Evolutionary conservation across 2,329 filamentous ascomycete genomes (phyloP), one percentile per base, ranked within the genome.

Genomic region (Dothideomycetidae sp.): DNA sequence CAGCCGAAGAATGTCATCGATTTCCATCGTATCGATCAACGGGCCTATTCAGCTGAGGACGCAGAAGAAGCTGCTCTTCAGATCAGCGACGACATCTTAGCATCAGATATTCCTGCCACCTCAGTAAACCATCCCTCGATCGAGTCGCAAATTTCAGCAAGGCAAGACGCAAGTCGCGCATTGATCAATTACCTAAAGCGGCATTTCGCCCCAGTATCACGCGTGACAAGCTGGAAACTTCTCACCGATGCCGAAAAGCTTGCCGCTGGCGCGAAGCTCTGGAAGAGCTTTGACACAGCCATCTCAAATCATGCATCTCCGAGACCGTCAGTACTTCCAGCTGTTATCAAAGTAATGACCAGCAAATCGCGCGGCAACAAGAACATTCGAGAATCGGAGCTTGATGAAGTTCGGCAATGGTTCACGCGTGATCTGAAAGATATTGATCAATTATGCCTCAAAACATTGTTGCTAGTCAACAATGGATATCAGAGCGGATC

Each of bases 171-270:
- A 16, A 62, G 96, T 30, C 71, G 77, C 44, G 77, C 81, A 39
- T 68, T 98, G 36, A 81, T 83, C 37, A 62, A 66, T 2, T 75
- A 90, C 47, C 61, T 96, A 10, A 69, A 71, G 44, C 68, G 69
- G 4, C 75, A 78, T 19, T 76, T 75, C 42, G 61, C 63, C 19
- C 63, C 73, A 2, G 56, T 96, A 4, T 73, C 80, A 45, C 71
- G 74, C 29, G 62, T 62, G 15, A 77, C 77, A 1, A 75, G 76
- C 47, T 96, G 86, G 85, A 68, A 71, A 44, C 60, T 98, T 19
- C 63, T 98, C n/a, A 81, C 77, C 67, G 77, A 88, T 50, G 88
- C 88, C 0, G 90, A 98, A 56, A 93, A 86, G 58, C 71, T 96
- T 61, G 75, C 79, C 30, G 81, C 85, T 23, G 70, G 71, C 17